Percentiles rank a stretch among this genome's conserved stretches.
phyloP scores from a whole-genome alignment of 192 early-diverging fungal genomes.

The Dissophora globulifera region DNA sequence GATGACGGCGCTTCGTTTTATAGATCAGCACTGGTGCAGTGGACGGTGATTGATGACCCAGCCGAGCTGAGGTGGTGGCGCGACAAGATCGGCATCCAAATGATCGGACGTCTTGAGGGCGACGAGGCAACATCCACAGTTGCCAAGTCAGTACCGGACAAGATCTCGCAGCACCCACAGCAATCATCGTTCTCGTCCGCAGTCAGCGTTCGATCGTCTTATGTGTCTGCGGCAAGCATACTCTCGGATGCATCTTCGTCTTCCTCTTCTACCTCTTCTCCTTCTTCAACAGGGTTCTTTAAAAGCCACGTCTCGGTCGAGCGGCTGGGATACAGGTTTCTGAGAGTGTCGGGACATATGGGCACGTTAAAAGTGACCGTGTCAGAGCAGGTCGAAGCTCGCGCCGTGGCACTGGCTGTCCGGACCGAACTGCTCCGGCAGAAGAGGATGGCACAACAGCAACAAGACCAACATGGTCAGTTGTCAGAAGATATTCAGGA shows the following conservation, averaged over 20 bases:
- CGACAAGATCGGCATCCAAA: conserved; percentile 49
- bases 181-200: conserved; percentile 5
- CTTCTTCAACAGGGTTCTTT: not conserved
- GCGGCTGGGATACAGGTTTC: conserved; percentile 42
- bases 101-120: conserved; percentile 44
- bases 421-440: conserved; percentile 36
- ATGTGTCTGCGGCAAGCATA: conserved; percentile 23
- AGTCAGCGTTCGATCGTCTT: conserved; percentile 28
- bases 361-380: conserved; percentile 49
- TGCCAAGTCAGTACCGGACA: not conserved
- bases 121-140: conserved; percentile 5
- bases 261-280: conserved; percentile 12
- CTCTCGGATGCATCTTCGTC: conserved; percentile 42
- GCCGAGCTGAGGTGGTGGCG: conserved; percentile 51
- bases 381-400: conserved; percentile 46
- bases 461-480: not conserved
- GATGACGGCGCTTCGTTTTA: conserved; percentile 41
- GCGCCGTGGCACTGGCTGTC: conserved; percentile 42
- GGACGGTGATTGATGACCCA: conserved; percentile 49
- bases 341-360: conserved; percentile 52
- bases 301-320: conserved; percentile 34
- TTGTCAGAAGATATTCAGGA: not conserved
- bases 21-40: conserved; percentile 30
- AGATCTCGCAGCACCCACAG: not conserved
- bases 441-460: conserved; percentile 8